phyloP scores from a whole-genome alignment of 2,329 filamentous ascomycete species.

The Rhytidhysteron rufulum region DNA sequence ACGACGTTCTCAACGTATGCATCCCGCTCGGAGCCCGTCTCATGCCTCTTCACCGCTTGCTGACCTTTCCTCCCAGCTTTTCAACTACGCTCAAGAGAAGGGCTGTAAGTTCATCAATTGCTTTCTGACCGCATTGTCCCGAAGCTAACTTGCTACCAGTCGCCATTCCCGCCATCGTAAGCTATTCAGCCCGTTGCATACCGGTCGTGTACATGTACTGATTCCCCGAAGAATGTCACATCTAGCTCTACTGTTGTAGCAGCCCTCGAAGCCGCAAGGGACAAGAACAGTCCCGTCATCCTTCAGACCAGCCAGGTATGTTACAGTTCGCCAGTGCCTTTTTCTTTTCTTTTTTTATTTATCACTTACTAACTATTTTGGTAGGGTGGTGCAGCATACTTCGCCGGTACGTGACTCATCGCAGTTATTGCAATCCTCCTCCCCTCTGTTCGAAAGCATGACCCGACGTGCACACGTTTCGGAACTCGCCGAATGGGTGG shows the following conservation, averaged over 20 bases:
- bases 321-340: no score
- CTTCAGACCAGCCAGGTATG: slow-evolving; percentile 89
- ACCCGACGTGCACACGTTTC: no score
- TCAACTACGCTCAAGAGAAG: slow-evolving; percentile 85
- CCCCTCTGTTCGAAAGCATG: slow-evolving; percentile 4
- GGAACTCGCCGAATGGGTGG: no score
- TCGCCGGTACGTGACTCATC: slow-evolving; percentile 69
- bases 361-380: neutral
- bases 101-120: slow-evolving; percentile 33
- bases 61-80: slow-evolving; percentile 52
- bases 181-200: neutral
- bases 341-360: no score
- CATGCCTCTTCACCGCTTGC: slow-evolving; percentile 1
- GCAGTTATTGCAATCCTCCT: no score
- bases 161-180: slow-evolving; percentile 34
- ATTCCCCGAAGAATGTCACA: slow-evolving; percentile 66
- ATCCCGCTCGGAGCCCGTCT: slow-evolving; percentile 2
- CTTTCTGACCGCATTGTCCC: neutral
- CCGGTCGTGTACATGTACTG: neutral
- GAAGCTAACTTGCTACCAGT: slow-evolving; percentile 27
- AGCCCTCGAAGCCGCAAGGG: slow-evolving; percentile 89
- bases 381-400: slow-evolving; percentile 52
- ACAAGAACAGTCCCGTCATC: slow-evolving; percentile 86
- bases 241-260: slow-evolving; percentile 85
- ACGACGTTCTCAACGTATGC: slow-evolving; percentile 51